Base-by-base conservation (phyloP, 225 moss, liverwort and hornwort species). In the Antitrichia curtipendula region DNA sequence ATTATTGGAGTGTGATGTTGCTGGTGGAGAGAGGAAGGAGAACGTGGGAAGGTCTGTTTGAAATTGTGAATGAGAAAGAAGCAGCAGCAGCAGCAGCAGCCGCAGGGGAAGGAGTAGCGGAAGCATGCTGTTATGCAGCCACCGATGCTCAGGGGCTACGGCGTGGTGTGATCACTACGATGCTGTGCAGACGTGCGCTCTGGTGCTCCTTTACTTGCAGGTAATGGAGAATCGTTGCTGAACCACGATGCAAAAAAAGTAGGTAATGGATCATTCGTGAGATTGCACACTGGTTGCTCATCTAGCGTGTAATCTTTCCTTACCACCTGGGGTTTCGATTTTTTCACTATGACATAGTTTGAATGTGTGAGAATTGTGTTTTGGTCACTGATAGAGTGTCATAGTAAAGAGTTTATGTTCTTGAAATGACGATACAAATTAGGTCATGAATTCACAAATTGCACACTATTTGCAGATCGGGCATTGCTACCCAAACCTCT, bases 181-280 rank as follows among this genome's bases (percentile, higher is more conserved):
- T 92, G 87, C 88, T 84, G 89, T 92, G 83, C 92, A 92, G 80
- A 91, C 91, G 32, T 87, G 87, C 86, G 89, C 88, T 79, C 69
- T 98, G 85, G 91, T 97, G 82, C 95, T 98, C 68, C 97, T 98
- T 71, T 98, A 97, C 88, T 65, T 96, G 90, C 98, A 98, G 97
- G 98, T 96, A 85, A 49, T 18, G 54, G 31, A 8, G 61, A 85
- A 20, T 38, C 27, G 59, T 38, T 62, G 75, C 15, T 36, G 75
- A 38, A 38, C 12, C 12, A 9, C 21, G 61, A 75, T 61, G 49
- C n/a, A 16, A 29, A 3, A 29, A 3, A 22, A 54, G 66, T 59
- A 86, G 68, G 80, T n/a, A 45, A 34, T 45, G 8, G 34, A 66
- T 64, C 73, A 6, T 74, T 73, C 74, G 15, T 38, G 75, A 62